Conservation (phyloP, 257 asterid species). For the Ehretia macrophylla region DNA sequence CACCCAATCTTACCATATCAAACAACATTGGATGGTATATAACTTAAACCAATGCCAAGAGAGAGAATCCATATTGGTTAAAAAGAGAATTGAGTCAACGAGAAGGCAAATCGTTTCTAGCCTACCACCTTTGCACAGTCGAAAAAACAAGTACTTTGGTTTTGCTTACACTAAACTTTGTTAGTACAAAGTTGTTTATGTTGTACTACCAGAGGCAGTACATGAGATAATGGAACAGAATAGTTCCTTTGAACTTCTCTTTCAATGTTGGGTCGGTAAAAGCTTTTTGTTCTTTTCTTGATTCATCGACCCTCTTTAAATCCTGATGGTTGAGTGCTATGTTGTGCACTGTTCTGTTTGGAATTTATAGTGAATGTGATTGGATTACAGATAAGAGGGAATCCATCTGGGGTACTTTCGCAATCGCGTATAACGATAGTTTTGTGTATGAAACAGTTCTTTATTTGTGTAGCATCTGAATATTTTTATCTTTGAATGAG, state of each 20-base stretch:
- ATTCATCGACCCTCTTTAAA: not conserved
- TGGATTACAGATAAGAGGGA: not conserved
- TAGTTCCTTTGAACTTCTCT: not conserved
- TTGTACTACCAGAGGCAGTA: constrained; percentile 1
- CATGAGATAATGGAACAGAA: not conserved
- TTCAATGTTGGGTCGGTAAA: not conserved
- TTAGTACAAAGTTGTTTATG: not conserved
- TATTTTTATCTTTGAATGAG: not conserved
- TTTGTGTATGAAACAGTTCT: no score
- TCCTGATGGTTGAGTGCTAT: not conserved
- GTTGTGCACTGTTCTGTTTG: not conserved
- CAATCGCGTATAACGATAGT: no score
- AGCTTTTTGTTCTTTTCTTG: not conserved
- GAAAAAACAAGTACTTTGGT: not conserved
- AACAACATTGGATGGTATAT: no score
- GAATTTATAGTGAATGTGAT: no score
- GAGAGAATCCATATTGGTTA: no score
- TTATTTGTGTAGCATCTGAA: no score
- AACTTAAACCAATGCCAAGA: no score
- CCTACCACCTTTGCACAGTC: not conserved
- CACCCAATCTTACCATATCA: no score
- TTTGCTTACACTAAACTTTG: not conserved
- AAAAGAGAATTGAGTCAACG: not conserved
- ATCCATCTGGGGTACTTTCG: not conserved
- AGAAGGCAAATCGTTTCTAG: not conserved